Base-by-base conservation (phyloP, 805 yeast species). In the Suhomyces vadensis region DNA sequence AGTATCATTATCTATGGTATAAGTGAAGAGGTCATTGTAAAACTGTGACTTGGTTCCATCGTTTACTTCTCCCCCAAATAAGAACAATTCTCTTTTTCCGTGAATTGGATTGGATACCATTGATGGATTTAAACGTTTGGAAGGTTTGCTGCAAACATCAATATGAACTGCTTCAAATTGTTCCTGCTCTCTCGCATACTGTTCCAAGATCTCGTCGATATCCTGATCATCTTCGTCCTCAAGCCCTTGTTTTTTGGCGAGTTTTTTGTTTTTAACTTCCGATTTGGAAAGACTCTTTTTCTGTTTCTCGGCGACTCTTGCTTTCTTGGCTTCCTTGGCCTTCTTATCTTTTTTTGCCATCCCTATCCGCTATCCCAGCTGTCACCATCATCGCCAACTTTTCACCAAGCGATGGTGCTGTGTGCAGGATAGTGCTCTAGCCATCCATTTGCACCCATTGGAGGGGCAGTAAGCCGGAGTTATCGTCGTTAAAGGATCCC, bases 261-360 rank as follows among this genome's bases (percentile, higher is more conserved):
- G 71, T 61, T 89, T 88, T 65, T 90, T 87, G 55, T 77, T 73
- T 65, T 88, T 91, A 6, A 63, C 54, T 35, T 83, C 94, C 6
- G 94, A 83, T 60, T 94, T 92, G 41, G 80, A 70, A 41, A 73
- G 75, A 41, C 80, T 85, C 64, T 92, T 92, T 65, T 83, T 82
- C 49, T 78, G 81, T 70, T 92, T 92, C 51, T 79, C 88, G 27
- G 92, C 95, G 22, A 85, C 72, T 38, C 96, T 80, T 17, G 94
- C 95, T 76, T 89, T 90, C 66, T 89, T 89, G 55, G 96, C 88
- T 38, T 87, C 96, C 64, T 89, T 90, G 53, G 87, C 83, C 64
- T 89, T 87, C 68, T 88, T 89, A 49, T 75, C 83, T 57, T 81
- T 87, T 70, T 91, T 92, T 11, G 92, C 97, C 97, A 91, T 91